Evolutionary conservation across 2,329 filamentous ascomycete genomes (phyloP), one percentile per base, ranked within the genome.

Genomic region (Thelonectria olida): DNA sequence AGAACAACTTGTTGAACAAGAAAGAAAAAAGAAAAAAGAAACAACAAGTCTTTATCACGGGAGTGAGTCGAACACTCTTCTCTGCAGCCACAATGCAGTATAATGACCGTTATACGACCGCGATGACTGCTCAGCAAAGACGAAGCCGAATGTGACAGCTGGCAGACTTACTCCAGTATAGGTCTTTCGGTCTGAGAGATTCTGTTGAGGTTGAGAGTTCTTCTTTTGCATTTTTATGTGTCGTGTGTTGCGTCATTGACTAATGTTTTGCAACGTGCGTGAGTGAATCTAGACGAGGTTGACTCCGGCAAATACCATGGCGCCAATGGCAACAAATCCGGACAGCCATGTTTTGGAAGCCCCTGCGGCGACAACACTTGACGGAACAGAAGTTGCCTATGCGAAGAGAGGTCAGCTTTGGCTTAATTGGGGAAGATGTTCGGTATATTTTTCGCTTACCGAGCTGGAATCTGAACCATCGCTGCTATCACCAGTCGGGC

Each of bases 41-140:
- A 31, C 9, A 31, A 31, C 9, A 31, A 3, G n/a, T n/a, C n/a
- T 13, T 15, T 34, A 15, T 34, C 31, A 34, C 31, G 13, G 36
- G 31, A 10, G 44, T 31, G 13, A n/a, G 31, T 34, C 31, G 31
- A 34, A 34, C 31, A 34, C 31, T 34, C 31, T 34, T 34, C 31
- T 34, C 31, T 34, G 31, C 31, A 34, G 31, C 31, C 31, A 34
- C 31, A 34, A 34, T 34, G 31, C 31, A 34, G 31, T 34, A 15
- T n/a, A 17, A 28, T 17, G 27, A 15, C 28, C 23, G 44, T 54
- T 64, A 39, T 49, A 51, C 28, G 34, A 58, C 52, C 49, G 51
- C 38, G 48, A 20, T 8, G 7, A 54, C 9, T 8, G n/a, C n/a
- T n/a, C n/a, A n/a, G n/a, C n/a, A n/a, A n/a, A n/a, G n/a, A n/a